Base-by-base conservation (phyloP, 176 grass and related monocot genomes). In the Ensete ventricosum region DNA sequence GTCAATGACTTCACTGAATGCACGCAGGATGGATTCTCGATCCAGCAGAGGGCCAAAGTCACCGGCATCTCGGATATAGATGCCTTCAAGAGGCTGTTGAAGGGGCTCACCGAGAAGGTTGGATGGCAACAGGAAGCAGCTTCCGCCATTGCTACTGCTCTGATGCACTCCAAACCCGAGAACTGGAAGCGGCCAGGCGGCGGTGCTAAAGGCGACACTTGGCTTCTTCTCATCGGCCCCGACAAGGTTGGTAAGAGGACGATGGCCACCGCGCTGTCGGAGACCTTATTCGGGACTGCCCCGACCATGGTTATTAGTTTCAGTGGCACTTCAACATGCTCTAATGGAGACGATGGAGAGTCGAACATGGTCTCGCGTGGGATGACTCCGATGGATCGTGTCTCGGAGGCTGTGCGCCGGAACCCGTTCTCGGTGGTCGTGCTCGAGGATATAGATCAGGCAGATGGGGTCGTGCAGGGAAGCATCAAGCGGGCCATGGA, bases 111-210 rank as follows among this genome's bases (percentile, higher is more conserved):
- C 53, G 78, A 84, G 49, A 74, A 84, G 19, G 89, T 84, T 58
- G 57, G 82, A 26, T 96, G 89, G 89, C 92, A 96, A 14, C 82
- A 84, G 3, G 89, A 96, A 62, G 89, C 92, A 0, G 85, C 87
- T 1, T 67, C 77, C 1, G 79, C 83, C 0, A 64, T 96, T 3
- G 87, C 85, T 24, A 54, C 73, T 1, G 72, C 85, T 52, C 73
- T 96, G 63, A 26, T 76, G 24, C 85, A 77, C 71, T 64, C 27
- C 53, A 92, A 25, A 72, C 82, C 73, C 13, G 50, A 82, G 1
- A 49, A 52, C n/a, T 22, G 64, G 1, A 88, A 60, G 20, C 81
- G 81, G 76, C 83, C 65, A 1, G 52, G 81, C 48, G 10, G 67
- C 21, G 78, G n/a, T 3, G 0, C 72, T n/a, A 83, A 81, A 78